These are phyloP conservation scores for Domatiomyces catenatus DNA, from an alignment of 2,329 filamentous ascomycete species.

Conservation along the genomic window DNA sequence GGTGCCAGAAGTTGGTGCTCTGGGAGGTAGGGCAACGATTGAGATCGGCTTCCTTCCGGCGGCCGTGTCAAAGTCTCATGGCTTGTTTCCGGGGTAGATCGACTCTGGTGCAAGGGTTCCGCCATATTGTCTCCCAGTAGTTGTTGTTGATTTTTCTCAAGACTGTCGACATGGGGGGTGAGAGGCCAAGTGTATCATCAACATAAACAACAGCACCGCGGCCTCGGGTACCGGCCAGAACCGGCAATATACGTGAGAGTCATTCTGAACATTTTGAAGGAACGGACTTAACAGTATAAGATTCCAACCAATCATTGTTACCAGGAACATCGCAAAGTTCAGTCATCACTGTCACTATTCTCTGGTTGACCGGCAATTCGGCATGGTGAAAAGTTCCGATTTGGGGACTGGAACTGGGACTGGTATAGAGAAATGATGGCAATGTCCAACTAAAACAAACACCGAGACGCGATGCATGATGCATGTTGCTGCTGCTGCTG, in stretches of 20 bases:
- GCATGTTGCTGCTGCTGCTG: too few relatives aligned
- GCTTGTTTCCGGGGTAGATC: neutral
- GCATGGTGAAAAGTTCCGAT: neutral
- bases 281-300: neutral
- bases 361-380: neutral
- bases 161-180: neutral
- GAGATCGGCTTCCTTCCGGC: conserved; percentile 5
- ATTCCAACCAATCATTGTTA: too few relatives aligned
- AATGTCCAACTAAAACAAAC: neutral
- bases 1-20: conserved; percentile 9
- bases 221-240: neutral
- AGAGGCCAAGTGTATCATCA: neutral
- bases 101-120: neutral
- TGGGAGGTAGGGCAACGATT: conserved; percentile 8
- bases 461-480: neutral
- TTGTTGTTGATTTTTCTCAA: neutral
- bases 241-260: neutral
- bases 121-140: neutral
- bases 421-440: neutral
- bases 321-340: too few relatives aligned
- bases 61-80: neutral
- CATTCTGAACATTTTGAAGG: neutral
- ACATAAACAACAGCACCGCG: too few relatives aligned
- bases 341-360: too few relatives aligned
- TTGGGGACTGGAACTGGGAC: neutral